Conservation (phyloP, 2,329 filamentous ascomycete species). For the Pestalotiopsis sp. region DNA sequence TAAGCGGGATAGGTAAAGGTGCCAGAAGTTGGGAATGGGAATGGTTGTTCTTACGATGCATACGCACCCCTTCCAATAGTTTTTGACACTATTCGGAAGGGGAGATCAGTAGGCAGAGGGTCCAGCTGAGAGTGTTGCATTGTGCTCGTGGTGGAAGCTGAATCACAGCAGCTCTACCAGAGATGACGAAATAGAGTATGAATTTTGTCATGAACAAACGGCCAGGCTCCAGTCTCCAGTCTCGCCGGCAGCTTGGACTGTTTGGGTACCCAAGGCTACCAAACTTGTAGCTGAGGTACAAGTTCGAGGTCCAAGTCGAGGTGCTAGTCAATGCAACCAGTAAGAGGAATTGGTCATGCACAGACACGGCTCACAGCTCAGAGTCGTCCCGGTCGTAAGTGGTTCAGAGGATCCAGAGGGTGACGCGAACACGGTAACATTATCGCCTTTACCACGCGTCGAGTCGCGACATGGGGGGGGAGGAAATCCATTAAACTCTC, state of each 20-base stretch:
- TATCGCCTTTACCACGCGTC: not conserved
- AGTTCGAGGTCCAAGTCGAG: not conserved
- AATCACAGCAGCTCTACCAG: not conserved
- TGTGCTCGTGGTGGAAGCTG: constrained; percentile 18
- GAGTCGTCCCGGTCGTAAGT: not conserved
- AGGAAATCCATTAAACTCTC: constrained; percentile 7
- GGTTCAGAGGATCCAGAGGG: not conserved
- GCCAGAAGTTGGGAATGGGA: constrained; percentile 16
- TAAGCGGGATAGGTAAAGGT: not conserved
- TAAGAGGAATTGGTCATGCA: not conserved
- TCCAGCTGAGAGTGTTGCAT: constrained; percentile 83
- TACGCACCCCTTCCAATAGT: constrained; percentile 97
- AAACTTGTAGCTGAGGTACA: not conserved
- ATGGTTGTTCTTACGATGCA: constrained; percentile 71
- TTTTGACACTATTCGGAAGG: constrained; percentile 92
- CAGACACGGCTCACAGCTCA: not conserved
- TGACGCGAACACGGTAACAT: not conserved
- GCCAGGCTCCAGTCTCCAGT: not conserved
- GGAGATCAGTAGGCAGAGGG: constrained; percentile 79
- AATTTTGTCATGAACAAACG: not conserved
- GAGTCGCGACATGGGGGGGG: not conserved
- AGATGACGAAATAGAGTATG: not conserved
- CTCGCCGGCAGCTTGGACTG: not conserved
- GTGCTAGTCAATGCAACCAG: not conserved
- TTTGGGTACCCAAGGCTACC: not conserved